These are phyloP conservation scores for Phoenix roebelenii DNA, from an alignment of 176 grass and related monocot genomes.

Conservation along the genomic window DNA sequence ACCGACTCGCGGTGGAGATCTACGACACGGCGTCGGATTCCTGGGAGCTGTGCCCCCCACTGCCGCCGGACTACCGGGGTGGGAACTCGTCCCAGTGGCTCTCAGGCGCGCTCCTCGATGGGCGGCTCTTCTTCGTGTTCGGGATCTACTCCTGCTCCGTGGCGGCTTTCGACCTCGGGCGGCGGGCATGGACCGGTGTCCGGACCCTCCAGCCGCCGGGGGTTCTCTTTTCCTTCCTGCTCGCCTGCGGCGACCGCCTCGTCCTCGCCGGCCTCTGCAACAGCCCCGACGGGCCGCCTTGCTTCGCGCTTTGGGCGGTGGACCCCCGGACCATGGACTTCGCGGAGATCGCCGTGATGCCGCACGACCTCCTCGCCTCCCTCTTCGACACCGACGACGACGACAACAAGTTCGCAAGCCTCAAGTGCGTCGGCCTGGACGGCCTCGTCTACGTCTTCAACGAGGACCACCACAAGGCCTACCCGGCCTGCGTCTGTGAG, in stretches of 20 bases:
- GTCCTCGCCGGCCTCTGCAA: slow-evolving; percentile 19
- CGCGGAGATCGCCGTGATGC: slow-evolving; percentile 32
- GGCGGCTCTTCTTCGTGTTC: slow-evolving; percentile 30
- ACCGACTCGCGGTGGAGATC: slow-evolving; percentile 33
- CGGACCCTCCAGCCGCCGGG: slow-evolving; percentile 23
- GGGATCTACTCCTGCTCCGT: slow-evolving; percentile 32
- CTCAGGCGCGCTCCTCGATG: slow-evolving; percentile 23
- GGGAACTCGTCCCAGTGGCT: slow-evolving; percentile 45
- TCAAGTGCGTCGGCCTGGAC: slow-evolving; percentile 53
- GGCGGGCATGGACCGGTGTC: slow-evolving; percentile 22
- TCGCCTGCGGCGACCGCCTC: slow-evolving; percentile 21
- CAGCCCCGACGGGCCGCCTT: not conserved
- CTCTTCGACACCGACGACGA: slow-evolving; percentile 37
- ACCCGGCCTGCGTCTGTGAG: slow-evolving; percentile 41
- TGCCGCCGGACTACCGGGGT: slow-evolving; percentile 28
- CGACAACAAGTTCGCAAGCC: slow-evolving; percentile 32
- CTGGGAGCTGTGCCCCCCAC: slow-evolving; percentile 29
- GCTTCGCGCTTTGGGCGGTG: slow-evolving; percentile 39
- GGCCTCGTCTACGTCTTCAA: slow-evolving; percentile 41
- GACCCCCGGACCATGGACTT: slow-evolving; percentile 20
- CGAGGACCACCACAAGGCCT: slow-evolving; percentile 39
- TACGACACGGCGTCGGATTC: slow-evolving; percentile 14
- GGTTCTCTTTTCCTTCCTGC: slow-evolving; percentile 33
- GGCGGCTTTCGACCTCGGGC: slow-evolving; percentile 39
- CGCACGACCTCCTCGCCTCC: slow-evolving; percentile 22